These are phyloP conservation scores for Hypocrella siamensis DNA, from an alignment of 2,329 filamentous ascomycete genomes.

Conservation along the genomic window DNA sequence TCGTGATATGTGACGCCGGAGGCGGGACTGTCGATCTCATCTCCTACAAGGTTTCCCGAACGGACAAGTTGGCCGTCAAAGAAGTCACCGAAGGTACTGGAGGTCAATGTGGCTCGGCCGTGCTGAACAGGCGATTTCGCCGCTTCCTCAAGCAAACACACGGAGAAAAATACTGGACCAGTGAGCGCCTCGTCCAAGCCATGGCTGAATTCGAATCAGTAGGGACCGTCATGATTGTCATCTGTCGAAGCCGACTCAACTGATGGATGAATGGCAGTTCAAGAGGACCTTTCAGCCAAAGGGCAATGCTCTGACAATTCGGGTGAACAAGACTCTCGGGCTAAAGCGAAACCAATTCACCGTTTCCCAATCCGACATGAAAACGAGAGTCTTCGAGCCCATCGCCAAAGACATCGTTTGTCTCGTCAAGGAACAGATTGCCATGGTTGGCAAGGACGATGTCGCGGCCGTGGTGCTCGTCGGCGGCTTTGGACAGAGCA, in stretches of 20 bases:
- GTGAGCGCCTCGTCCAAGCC: constrained; percentile 23
- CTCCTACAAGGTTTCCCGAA: constrained; percentile 29
- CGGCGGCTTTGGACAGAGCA: constrained; percentile 30
- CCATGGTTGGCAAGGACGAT: constrained; percentile 17
- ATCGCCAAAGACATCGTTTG: constrained; percentile 26
- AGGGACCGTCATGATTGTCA: constrained; percentile 6
- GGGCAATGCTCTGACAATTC: constrained; percentile 19
- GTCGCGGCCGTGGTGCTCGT: constrained; percentile 28
- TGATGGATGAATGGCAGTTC: constrained; percentile 11
- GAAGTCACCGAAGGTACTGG: constrained; percentile 33
- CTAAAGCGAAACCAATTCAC: constrained; percentile 15
- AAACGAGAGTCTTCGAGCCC: constrained; percentile 31
- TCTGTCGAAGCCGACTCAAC: no score
- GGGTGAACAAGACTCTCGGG: constrained; percentile 16
- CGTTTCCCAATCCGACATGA: constrained; percentile 44
- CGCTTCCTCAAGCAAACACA: constrained; percentile 26
- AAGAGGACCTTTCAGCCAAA: constrained; percentile 22
- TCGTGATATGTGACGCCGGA: constrained; percentile 38
- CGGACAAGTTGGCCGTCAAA: constrained; percentile 26
- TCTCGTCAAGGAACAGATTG: constrained; percentile 24
- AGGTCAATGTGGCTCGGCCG: constrained; percentile 31
- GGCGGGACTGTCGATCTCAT: constrained; percentile 40
- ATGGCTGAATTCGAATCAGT: constrained; percentile 26
- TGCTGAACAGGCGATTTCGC: constrained; percentile 31
- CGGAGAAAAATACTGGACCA: constrained; percentile 25